Base-by-base conservation (phyloP, 2,329 filamentous ascomycete genomes). In the Monosporascus sp. region DNA sequence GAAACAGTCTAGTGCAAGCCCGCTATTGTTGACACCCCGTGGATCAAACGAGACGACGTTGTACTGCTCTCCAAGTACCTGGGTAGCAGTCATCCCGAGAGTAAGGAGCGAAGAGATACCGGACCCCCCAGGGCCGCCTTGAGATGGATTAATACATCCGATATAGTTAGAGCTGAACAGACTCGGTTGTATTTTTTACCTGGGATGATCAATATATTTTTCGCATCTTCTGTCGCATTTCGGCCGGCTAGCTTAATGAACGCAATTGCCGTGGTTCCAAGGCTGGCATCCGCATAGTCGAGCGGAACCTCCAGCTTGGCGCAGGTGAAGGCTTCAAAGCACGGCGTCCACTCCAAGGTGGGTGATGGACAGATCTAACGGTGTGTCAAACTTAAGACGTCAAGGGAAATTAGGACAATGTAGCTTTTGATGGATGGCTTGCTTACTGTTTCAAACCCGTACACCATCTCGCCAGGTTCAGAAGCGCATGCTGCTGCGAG, bases 31-130 rank as follows among this genome's bases (percentile, higher is more conserved):
- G 35, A 74, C 69, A 8, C 71, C 71, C 37, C 72, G 70, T 56
- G 72, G 72, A 55, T 74, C 72, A 58, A 71, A 75, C 41, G 69
- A 71, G 55, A 74, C 65, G 48, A 72, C 59, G 62, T 74, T 73
- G 60, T 73, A 74, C 55, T 74, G 68, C 52, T 72, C 71, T 57
- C 70, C 70, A 44, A 73, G 63, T 5, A 67, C 56, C 44, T 61
- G 53, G 37, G 59, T 59, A 48, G 60, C 51, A 16, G 66, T 48
- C 41, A 53, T 1, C 51, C 50, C 46, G 48, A 55, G 51, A 47
- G 51, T 1, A 48, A 59, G 46, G n/a, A 72, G 59, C 27, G 67
- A 60, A 19, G 66, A 64, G 24, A 71, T 55, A 26, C 71, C 70
- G 51, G 70, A 72, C 43, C 65, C 65, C 37, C 70, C 68, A 0